These are phyloP conservation scores for Diddensiella transvaalensis DNA, from an alignment of 805 yeast genomes.

Conservation along the genomic window DNA sequence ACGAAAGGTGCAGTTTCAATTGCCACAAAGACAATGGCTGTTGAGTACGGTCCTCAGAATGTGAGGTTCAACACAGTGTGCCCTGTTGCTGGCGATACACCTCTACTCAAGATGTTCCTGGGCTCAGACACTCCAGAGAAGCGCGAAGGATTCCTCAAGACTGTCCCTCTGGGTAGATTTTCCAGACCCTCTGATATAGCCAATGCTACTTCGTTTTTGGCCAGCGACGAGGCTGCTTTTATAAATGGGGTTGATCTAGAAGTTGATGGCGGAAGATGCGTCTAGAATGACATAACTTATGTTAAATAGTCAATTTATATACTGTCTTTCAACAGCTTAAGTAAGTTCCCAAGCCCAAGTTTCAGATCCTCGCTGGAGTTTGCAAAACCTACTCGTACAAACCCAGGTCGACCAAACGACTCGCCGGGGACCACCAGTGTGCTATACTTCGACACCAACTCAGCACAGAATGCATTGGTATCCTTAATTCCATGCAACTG, in stretches of 20 bases:
- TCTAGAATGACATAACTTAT: slow-evolving; percentile 2
- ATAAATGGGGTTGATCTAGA: slow-evolving; percentile 37
- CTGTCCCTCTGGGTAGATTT: slow-evolving; percentile 37
- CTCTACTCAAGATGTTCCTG: slow-evolving; percentile 34
- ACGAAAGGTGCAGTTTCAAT: slow-evolving; percentile 39
- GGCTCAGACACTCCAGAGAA: slow-evolving; percentile 32
- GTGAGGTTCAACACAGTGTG: slow-evolving; percentile 40
- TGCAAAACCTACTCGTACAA: slow-evolving; percentile 48
- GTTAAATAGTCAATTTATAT: neutral
- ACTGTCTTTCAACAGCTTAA: slow-evolving; percentile 1
- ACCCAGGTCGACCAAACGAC: slow-evolving; percentile 41
- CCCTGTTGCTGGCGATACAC: slow-evolving; percentile 42
- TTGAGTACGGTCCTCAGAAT: slow-evolving; percentile 36
- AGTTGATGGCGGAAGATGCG: slow-evolving; percentile 38
- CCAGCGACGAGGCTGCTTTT: slow-evolving; percentile 36
- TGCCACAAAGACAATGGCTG: slow-evolving; percentile 38
- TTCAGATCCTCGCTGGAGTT: slow-evolving; percentile 37
- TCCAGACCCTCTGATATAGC: slow-evolving; percentile 39
- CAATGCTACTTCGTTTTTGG: slow-evolving; percentile 35
- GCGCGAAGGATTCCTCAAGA: slow-evolving; percentile 26
- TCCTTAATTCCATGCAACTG: slow-evolving; percentile 33
- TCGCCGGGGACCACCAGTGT: slow-evolving; percentile 50
- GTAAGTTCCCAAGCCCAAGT: slow-evolving; percentile 35
- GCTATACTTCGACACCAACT: slow-evolving; percentile 36
- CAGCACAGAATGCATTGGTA: slow-evolving; percentile 36